phyloP scores from a whole-genome alignment of 75 land plant species.

The Isoetes taiwanensis region DNA sequence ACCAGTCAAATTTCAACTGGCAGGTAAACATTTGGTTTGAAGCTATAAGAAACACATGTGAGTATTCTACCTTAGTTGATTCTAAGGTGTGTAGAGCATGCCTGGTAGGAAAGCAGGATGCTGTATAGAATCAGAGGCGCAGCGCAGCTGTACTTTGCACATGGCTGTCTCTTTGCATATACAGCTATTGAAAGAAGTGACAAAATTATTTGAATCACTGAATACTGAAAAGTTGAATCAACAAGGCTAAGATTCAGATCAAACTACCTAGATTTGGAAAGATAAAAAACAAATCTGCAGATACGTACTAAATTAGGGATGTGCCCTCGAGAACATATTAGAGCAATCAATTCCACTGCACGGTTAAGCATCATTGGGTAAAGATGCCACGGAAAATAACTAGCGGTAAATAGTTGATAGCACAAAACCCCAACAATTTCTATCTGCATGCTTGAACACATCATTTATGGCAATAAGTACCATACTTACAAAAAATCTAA shows the following conservation, averaged over 20 bases:
- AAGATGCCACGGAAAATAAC: constrained; percentile 33
- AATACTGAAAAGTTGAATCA: constrained; percentile 14
- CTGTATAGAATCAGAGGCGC: constrained; percentile 28
- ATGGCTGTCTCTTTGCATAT: constrained; percentile 25
- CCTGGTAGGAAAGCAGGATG: constrained; percentile 29
- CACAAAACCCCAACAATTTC: constrained; percentile 30
- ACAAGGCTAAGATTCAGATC: neutral
- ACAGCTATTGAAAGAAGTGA: constrained; percentile 26
- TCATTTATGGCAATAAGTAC: no score
- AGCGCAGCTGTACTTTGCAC: constrained; percentile 21
- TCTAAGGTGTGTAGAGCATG: neutral
- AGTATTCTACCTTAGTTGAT: neutral
- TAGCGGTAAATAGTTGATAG: constrained; percentile 25
- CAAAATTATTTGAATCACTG: constrained; percentile 24
- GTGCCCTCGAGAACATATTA: constrained; percentile 28
- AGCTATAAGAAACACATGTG: neutral
- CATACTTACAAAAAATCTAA: neutral
- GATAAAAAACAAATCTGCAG: neutral
- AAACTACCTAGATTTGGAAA: neutral
- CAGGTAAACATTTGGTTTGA: neutral
- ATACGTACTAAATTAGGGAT: constrained; percentile 24
- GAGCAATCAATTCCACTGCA: constrained; percentile 27
- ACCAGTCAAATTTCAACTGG: neutral
- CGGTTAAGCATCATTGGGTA: constrained; percentile 33
- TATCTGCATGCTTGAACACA: no score